Base-by-base conservation (phyloP, 2,329 filamentous ascomycete genomes). In the Colletotrichum caudatum region DNA sequence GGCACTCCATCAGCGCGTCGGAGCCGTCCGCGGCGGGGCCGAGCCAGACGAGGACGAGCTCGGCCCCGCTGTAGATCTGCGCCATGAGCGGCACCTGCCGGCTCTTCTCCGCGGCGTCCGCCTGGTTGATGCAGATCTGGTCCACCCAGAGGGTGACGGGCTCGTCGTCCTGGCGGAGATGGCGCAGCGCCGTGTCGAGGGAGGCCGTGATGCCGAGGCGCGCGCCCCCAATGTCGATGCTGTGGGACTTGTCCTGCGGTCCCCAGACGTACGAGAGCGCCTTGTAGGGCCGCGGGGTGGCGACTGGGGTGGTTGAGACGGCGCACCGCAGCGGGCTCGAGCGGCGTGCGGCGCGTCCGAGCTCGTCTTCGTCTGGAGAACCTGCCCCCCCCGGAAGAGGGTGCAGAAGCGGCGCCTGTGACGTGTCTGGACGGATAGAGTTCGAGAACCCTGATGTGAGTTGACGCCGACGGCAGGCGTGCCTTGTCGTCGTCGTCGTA, bases 91-190 rank as follows among this genome's bases (percentile, higher is more conserved):
- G 74, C n/a, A 83, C 80, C 76, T 83, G 81, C 7, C 75, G 74
- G 60, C 77, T 78, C 51, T 80, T 77, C 71, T 83, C 81, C 3
- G 68, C 72, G 20, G 79, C 74, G 56, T 83, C 78, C 3, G 76
- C 76, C 69, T 83, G 82, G 66, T 83, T 82, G 66, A 83, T 82
- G 73, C 82, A 83, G 53, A 83, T 75, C 74, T 83, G 81, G 48
- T 83, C 82, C 3, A 82, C 78, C 81, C 81, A 83, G 8, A 83
- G 74, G 39, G 51, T 68, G n/a, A 73, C 51, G 41, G 37, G 29
- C 46, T 62, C 61, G 16, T 60, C 44, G n/a, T 50, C 26, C 18
- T 29, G 46, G 16, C 71, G 59, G 33, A 74, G 26, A 14, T 74
- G 61, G 5, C 61, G 66, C 29, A 74, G 61, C 4, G 67, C 67